Conservation (phyloP, 768 basidiomycete genomes). For the Mycena pura region DNA sequence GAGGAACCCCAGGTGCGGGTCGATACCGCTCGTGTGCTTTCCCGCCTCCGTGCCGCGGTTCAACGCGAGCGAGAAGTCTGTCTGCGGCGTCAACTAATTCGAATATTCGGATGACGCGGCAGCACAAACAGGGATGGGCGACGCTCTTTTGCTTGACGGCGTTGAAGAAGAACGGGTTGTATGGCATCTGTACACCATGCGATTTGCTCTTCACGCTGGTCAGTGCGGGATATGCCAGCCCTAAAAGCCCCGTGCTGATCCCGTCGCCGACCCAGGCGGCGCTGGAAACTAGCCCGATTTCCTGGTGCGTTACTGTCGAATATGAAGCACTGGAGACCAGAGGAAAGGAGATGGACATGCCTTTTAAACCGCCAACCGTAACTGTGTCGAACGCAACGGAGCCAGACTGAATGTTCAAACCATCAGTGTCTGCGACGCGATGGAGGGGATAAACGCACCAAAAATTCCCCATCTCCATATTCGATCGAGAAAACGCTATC, state of each 20-base stretch:
- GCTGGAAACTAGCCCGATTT: slow-evolving; percentile 26
- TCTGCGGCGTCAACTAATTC: too few relatives aligned
- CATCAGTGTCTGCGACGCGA: not conserved
- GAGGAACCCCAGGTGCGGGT: slow-evolving; percentile 27
- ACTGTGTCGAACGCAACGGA: slow-evolving; percentile 28
- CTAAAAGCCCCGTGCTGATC: slow-evolving; percentile 25
- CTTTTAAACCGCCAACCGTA: slow-evolving; percentile 21
- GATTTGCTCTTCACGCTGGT: slow-evolving; percentile 22
- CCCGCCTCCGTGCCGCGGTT: slow-evolving; percentile 23
- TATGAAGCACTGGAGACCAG: not conserved
- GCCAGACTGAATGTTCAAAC: slow-evolving; percentile 2
- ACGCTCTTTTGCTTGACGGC: slow-evolving; percentile 26
- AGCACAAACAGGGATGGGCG: slow-evolving; percentile 22
- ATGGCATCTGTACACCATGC: not conserved
- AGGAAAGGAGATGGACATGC: not conserved
- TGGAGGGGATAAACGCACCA: not conserved
- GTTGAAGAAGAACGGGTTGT: slow-evolving; percentile 30
- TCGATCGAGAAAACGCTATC: slow-evolving; percentile 21
- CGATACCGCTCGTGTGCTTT: slow-evolving; percentile 1
- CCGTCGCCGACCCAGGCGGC: slow-evolving; percentile 32
- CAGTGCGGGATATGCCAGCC: slow-evolving; percentile 28
- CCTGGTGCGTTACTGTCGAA: slow-evolving; percentile 24
- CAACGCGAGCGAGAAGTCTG: slow-evolving; percentile 30
- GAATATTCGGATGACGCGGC: not conserved
- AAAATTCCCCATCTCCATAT: slow-evolving; percentile 30